Percentiles rank a stretch among this genome's conserved stretches.
Conservation (phyloP, 1,284 basidiomycete genomes). For the Ganoderma resinaceum region DNA sequence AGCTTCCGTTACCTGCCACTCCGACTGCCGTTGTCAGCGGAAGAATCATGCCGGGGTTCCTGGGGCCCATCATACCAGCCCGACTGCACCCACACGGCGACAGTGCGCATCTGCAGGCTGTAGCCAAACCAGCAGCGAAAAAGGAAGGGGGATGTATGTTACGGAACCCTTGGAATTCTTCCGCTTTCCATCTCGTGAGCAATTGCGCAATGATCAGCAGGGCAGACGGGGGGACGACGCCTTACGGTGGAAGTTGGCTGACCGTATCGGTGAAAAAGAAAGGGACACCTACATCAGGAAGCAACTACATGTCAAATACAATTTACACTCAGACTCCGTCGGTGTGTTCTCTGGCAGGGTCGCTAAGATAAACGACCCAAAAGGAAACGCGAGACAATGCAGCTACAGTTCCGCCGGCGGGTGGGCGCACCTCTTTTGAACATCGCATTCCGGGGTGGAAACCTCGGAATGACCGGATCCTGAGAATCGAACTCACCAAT, state of each 20-base stretch:
- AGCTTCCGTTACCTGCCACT: slow-evolving; percentile 14
- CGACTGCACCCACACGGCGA: slow-evolving; percentile 10
- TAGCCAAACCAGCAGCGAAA: slow-evolving; percentile 3
- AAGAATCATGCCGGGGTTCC: slow-evolving; percentile 15
- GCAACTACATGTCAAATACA: slow-evolving; percentile 1
- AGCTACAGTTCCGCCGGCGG: background rate
- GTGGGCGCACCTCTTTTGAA: background rate
- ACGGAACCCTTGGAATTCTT: background rate
- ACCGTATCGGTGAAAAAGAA: slow-evolving; percentile 6
- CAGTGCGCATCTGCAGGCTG: slow-evolving; percentile 3
- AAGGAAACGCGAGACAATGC: background rate
- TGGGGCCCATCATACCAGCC: slow-evolving; percentile 6
- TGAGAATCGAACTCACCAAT: background rate
- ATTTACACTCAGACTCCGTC: slow-evolving; percentile 5
- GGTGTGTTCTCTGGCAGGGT: background rate
- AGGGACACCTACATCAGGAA: slow-evolving; percentile 7
- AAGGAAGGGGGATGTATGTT: background rate
- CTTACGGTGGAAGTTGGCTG: background rate
- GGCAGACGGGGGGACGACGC: background rate
- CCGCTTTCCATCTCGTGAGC: slow-evolving; percentile 3
- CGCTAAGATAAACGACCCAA: background rate
- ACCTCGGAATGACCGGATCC: background rate
- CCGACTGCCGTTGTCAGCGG: slow-evolving; percentile 18
- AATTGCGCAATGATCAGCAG: background rate
- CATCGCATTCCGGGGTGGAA: background rate